These are phyloP conservation scores for Beauveria varroae DNA, from an alignment of 2,329 filamentous ascomycete genomes.

Conservation along the genomic window DNA sequence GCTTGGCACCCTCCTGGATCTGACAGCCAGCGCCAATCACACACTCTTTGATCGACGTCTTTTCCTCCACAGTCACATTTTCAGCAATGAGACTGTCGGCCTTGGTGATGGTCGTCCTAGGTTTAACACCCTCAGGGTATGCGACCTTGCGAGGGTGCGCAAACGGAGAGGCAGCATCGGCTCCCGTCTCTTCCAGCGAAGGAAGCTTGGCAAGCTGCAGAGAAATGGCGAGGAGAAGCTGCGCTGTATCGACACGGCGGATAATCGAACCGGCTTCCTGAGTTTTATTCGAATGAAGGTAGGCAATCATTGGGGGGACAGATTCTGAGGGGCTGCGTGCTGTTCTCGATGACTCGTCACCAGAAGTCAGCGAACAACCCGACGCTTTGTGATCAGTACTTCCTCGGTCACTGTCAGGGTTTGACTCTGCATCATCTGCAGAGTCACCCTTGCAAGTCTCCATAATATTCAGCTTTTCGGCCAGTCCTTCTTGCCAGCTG, in stretches of 20 bases:
- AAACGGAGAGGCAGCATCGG: slow-evolving; percentile 57
- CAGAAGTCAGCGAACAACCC: not conserved
- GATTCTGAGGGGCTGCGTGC: slow-evolving; percentile 8
- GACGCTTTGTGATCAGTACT: slow-evolving; percentile 14
- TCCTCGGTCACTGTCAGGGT: slow-evolving; percentile 22
- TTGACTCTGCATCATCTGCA: slow-evolving; percentile 29
- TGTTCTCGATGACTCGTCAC: not conserved
- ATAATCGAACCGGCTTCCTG: slow-evolving; percentile 54
- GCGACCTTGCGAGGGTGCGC: slow-evolving; percentile 74
- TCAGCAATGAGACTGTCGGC: slow-evolving; percentile 77
- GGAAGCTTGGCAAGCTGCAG: slow-evolving; percentile 79
- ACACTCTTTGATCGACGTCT: slow-evolving; percentile 84
- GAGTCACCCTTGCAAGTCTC: slow-evolving; percentile 44
- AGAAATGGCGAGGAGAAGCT: slow-evolving; percentile 72
- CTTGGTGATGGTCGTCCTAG: slow-evolving; percentile 73
- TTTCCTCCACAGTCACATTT: slow-evolving; percentile 83
- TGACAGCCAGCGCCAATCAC: slow-evolving; percentile 84
- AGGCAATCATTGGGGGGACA: slow-evolving; percentile 71
- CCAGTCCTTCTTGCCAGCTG: slow-evolving; percentile 77
- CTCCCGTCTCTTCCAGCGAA: slow-evolving; percentile 57
- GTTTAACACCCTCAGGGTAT: slow-evolving; percentile 73
- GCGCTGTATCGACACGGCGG: slow-evolving; percentile 80
- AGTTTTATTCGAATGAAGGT: slow-evolving; percentile 59
- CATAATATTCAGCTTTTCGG: slow-evolving; percentile 66
- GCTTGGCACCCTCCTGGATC: slow-evolving; percentile 75